phyloP scores from a whole-genome alignment of 116 monocot species.

The Thalassia testudinum region DNA sequence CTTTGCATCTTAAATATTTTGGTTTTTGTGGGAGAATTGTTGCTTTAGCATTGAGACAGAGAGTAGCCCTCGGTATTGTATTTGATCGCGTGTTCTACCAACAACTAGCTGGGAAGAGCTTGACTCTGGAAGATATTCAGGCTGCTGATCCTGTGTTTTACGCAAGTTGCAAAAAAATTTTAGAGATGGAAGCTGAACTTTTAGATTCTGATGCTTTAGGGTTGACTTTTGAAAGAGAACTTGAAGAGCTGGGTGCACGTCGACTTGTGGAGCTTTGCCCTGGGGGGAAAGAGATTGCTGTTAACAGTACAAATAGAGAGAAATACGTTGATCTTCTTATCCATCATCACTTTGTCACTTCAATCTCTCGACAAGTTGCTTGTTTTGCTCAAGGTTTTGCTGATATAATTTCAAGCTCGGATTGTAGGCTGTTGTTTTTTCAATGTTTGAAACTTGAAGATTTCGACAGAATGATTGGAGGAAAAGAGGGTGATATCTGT shows the following conservation, averaged over 20 bases:
- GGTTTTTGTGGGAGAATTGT: constrained; percentile 61
- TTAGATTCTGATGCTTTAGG: constrained; percentile 67
- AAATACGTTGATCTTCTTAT: constrained; percentile 59
- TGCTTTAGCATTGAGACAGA: constrained; percentile 82
- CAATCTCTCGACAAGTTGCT: constrained; percentile 44
- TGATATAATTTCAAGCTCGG: constrained; percentile 39
- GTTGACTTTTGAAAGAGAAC: constrained; percentile 57
- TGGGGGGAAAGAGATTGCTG: constrained; percentile 65
- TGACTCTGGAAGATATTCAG: constrained; percentile 62
- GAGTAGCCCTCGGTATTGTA: constrained; percentile 68
- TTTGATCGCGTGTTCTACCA: constrained; percentile 68
- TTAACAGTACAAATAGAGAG: constrained; percentile 65
- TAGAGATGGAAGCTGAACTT: constrained; percentile 66
- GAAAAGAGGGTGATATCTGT: constrained; percentile 33
- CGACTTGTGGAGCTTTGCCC: constrained; percentile 45
- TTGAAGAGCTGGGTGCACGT: constrained; percentile 38
- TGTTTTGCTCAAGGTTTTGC: constrained; percentile 57
- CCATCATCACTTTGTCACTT: constrained; percentile 48
- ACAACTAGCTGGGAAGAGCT: constrained; percentile 46
- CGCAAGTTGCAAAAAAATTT: constrained; percentile 56
- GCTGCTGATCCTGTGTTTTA: constrained; percentile 76
- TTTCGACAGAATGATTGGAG: constrained; percentile 64
- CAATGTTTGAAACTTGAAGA: constrained; percentile 56
- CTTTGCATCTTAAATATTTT: constrained; percentile 78
- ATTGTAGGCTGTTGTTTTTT: constrained; percentile 30